Evolutionary conservation across 2,329 filamentous ascomycete genomes (phyloP).

Genomic region (Calonectria hawksworthii): DNA sequence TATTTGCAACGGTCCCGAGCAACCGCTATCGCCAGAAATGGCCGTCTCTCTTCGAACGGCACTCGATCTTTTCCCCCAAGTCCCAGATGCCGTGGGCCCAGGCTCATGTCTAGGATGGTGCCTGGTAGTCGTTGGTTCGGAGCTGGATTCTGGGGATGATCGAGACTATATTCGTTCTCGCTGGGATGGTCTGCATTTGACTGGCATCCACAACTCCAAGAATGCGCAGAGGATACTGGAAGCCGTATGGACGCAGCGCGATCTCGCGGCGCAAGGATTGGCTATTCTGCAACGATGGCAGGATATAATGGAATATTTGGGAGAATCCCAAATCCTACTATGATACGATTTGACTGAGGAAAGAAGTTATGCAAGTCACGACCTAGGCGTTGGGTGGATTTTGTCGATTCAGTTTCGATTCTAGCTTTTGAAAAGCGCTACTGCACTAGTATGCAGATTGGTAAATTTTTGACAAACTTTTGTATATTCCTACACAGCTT

Average conservation of each 20-base stretch:
- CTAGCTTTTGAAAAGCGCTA: neutral
- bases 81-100: neutral
- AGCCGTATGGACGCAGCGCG: neutral
- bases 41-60: neutral
- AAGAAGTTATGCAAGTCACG: neutral
- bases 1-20: neutral
- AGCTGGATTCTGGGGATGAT: neutral
- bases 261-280: neutral
- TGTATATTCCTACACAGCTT: neutral
- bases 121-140: neutral
- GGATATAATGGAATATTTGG: conserved; percentile 3
- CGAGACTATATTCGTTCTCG: neutral
- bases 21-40: neutral
- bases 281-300: neutral
- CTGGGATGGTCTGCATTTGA: neutral
- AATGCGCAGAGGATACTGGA: neutral
- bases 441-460: neutral
- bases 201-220: neutral
- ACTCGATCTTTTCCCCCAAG: neutral
- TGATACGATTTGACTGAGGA: neutral
- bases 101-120: neutral
- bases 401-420: neutral
- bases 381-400: neutral
- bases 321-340: neutral
- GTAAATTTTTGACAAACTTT: neutral